These are phyloP conservation scores for Ustilago sp. DNA, from an alignment of 1,284 basidiomycete species.

Conservation along the genomic window DNA sequence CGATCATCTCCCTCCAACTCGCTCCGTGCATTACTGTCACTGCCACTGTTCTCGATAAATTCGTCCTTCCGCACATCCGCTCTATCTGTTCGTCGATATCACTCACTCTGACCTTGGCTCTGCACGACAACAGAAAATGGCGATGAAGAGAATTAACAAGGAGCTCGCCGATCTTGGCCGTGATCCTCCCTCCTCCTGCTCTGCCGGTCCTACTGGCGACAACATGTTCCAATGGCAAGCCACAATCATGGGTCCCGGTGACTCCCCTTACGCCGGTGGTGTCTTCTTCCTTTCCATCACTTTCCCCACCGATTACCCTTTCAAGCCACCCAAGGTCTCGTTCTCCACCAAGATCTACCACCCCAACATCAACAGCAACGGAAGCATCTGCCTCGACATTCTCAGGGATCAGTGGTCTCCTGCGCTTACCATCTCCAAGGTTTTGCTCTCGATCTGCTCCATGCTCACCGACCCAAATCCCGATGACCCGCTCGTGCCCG, in stretches of 20 bases:
- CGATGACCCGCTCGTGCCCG: constrained; percentile 69
- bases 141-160: constrained; percentile 70
- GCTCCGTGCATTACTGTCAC: too few species aligned
- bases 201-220: constrained; percentile 68
- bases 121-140: constrained; percentile 54
- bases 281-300: constrained; percentile 74
- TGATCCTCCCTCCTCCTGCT: constrained; percentile 69
- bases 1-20: too few species aligned
- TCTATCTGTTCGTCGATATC: neutral
- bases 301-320: constrained; percentile 74
- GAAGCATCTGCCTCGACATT: constrained; percentile 98
- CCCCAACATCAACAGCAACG: constrained; percentile 97
- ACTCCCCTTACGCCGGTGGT: constrained; percentile 67
- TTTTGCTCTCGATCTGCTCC: constrained; percentile 68
- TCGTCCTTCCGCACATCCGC: neutral
- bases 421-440: constrained; percentile 96
- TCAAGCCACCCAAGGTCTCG: constrained; percentile 92
- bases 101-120: neutral
- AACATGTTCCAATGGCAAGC: constrained; percentile 71
- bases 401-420: constrained; percentile 84
- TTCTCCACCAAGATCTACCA: constrained; percentile 96
- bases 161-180: constrained; percentile 69
- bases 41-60: neutral
- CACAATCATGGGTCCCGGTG: constrained; percentile 69
- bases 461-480: constrained; percentile 70